Base-by-base conservation (phyloP, 1,139 yeast genomes). In the Kodamaea suecica region DNA sequence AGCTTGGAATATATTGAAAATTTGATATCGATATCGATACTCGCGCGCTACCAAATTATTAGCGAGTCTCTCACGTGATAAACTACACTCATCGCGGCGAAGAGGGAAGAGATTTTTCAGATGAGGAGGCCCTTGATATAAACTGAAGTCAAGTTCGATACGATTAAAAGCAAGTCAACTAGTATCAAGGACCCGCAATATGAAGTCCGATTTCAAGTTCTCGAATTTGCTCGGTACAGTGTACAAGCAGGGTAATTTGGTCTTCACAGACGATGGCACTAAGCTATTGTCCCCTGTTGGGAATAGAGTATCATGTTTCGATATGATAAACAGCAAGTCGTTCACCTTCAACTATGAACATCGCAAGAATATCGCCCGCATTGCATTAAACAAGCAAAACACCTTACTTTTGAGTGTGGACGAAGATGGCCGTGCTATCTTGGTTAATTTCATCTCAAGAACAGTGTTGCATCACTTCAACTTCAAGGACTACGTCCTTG, bases 401-500 rank as follows among this genome's bases (percentile, higher is more conserved):
- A 84, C 95, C 0, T 70, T 94, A 33, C 58, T 92, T 50, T 55
- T 92, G n/a, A 77, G 95, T 3, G 87, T 92, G 2, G 98, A 94
- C 54, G 81, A 73, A 35, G 95, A 88, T 50, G 99, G 99, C 0
- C 72, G 97, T 48, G 97, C 95, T 15, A 87, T 92, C 32, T 69
- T 92, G 42, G 95, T 86, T 23, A 92, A 94, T 56, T 88, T 82
- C 55, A 72, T 74, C 27, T 75, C 95, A 25, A 73, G 95, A 45
- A 83, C 87, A 1, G 97, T 90, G n/a, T 67, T 92, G 42, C 96
- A 92, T 59, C 95, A 92, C 60, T 88, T 92, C 71, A 94, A 88
- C 57, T 92, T 94, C 65, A 86, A 84, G 53, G 95, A 84, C 21
- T 65, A 61, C 33, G 95, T 92, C 11, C 59, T 66, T 29, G 94